Evolutionary conservation across 257 asterid genomes (phyloP), one percentile per base, ranked within the genome.

Genomic region (Cordia subcordata): DNA sequence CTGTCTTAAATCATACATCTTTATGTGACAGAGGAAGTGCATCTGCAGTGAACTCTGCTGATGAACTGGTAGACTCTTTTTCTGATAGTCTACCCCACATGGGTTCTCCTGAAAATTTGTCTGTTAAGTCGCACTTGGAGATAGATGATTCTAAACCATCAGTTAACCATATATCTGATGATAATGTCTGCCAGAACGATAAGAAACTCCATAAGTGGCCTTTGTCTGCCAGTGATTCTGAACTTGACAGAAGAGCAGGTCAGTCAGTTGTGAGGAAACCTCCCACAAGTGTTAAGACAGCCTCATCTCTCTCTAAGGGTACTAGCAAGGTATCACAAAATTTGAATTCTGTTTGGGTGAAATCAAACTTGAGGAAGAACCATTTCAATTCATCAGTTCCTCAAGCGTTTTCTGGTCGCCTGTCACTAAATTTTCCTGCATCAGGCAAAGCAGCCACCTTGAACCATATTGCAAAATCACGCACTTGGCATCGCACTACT

Each of bases 401-500:
- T 60, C 81, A 69, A 50, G 78, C 47, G 72, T 55, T 72, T 68
- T 65, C 88, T 49, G 60, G 75, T 57, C 65, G 55, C 44, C 71
- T 70, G 39, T 72, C 86, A 46, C 16, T 23, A 52, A 77, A 62
- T 55, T 49, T 45, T 61, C 60, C 70, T 67, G 65, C 73, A 62
- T 53, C 75, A 46, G 68, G 66, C 72, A 78, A 77, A 44, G 62
- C 54, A 60, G 63, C 69, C 55, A 68, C 67, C 44, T 63, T 77
- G 15, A 64, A 64, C 74, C 82, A 73, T 72, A 73, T 66, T 74
- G 52, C 80, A 61, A 81, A 76, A 57, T 75, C 97, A 72, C 82
- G 88, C 74, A 92, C 96, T 8, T 92, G 98, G 98, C 76, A 54
- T 79, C 88, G 96, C 57, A 66, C 77, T 65, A 82, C 63, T 53